Base-by-base conservation (phyloP, 768 basidiomycete genomes). In the Lentinus tigrinus region DNA sequence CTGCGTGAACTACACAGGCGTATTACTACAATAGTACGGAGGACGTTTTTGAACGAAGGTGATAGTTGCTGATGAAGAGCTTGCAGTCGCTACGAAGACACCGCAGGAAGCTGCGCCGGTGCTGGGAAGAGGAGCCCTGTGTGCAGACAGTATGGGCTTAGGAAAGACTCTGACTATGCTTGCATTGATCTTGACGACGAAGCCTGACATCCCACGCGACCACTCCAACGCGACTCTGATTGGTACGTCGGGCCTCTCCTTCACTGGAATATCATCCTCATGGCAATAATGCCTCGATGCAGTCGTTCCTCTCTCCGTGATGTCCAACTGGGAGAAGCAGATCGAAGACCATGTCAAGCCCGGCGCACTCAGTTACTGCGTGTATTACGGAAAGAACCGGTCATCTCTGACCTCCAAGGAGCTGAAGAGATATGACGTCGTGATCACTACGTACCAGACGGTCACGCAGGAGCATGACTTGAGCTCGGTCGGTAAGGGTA, bases 111-210 rank as follows among this genome's bases (percentile, higher is more conserved):
- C 74, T 0, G 67, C 77, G 1, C 93, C 93, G 2, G 63, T 64
- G 0, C 81, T 95, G 21, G 93, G 93, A 10, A 77, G 87, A 65
- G 95, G 95, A n/a, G 94, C 91, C 2, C 75, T 96, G 49, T 85
- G 90, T 56, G 94, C 89, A 0, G 95, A 96, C 72, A 89, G 91
- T 39, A 97, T 97, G 95, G 94, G 86, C 54, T 64, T 83, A 55
- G 95, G 95, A 0, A 97, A 96, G 78, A 97, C 95, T 0, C 75
- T 97, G 40, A 93, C 91, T 0, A 93, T 94, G 82, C 75, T 97
- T 39, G 79, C 93, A 5, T 77, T 97, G 16, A 80, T 94, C 39
- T 71, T 95, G 26, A 85, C 90, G 1, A 95, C 94, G 2, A 88
- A 86, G 68, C 67, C 77, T 10, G 89, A 95, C 43, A 62, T 80